These are phyloP conservation scores for Rhodotorula sp. DNA, from an alignment of 1,284 basidiomycete species.

Conservation along the genomic window DNA sequence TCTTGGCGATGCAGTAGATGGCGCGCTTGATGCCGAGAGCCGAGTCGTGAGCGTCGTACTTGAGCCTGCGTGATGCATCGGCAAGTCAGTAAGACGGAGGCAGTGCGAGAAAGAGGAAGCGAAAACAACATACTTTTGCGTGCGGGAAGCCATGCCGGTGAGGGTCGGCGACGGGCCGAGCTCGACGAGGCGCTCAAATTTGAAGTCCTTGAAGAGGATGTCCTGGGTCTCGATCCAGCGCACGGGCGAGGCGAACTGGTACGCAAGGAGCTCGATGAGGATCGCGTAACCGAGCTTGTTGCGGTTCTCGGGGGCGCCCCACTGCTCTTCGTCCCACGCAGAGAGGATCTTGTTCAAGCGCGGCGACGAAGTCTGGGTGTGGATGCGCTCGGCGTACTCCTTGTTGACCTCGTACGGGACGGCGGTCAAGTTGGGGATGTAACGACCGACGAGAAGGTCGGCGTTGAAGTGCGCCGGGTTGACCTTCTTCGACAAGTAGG, in stretches of 20 bases:
- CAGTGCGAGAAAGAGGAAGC: background rate
- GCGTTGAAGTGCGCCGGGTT: conserved; percentile 84
- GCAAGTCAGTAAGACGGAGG: background rate
- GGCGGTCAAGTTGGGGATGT: conserved; percentile 96
- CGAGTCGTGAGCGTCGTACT: conserved; percentile 88
- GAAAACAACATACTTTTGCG: conserved; percentile 48
- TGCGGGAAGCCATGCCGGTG: conserved; percentile 92
- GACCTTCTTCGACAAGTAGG: conserved; percentile 96
- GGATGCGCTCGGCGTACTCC: conserved; percentile 90
- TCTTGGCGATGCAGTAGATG: conserved; percentile 91
- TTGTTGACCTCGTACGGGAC: conserved; percentile 87
- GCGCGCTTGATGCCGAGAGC: conserved; percentile 74
- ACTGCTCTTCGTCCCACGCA: conserved; percentile 88
- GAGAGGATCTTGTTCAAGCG: conserved; percentile 88
- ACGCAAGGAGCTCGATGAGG: conserved; percentile 91
- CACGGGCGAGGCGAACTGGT: conserved; percentile 85
- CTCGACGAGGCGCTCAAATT: conserved; percentile 92
- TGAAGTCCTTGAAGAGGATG: conserved; percentile 81
- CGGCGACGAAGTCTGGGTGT: conserved; percentile 72
- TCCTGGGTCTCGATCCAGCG: conserved; percentile 99
- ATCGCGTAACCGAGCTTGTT: conserved; percentile 93
- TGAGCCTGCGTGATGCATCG: conserved; percentile 68
- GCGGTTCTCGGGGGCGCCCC: conserved; percentile 75
- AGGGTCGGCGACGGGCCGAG: conserved; percentile 94
- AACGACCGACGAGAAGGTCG: conserved; percentile 86